Base-by-base conservation (phyloP, 2,329 filamentous ascomycete species). In the Incumbomyces delicatus region DNA sequence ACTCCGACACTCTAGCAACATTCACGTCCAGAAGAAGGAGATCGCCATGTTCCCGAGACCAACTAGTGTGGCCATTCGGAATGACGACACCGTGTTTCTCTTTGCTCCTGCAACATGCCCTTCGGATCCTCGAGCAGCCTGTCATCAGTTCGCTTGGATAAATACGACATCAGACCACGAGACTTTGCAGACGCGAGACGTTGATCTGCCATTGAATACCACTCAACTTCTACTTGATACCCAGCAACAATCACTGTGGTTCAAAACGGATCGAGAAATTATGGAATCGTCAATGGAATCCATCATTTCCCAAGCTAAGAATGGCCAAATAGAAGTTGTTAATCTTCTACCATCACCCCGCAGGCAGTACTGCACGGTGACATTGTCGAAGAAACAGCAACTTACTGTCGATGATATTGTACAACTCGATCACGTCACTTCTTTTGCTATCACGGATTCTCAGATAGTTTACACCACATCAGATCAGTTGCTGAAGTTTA, bases 381-480 rank as follows among this genome's bases (percentile, higher is more conserved):
- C 31, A n/a, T 18, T 36, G 11, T 31, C 31, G 5, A 29, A 44
- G n/a, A 16, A 31, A 14, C 41, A 37, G 17, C 13, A 16, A n/a
- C 18, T 44, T 6, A 12, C 17, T 12, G 8, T 35, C 34, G 85
- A 89, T 60, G 79, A 81, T 2, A 78, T 75, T 13, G 70, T 85
- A 4, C 69, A 95, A 37, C 78, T 82, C 12, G 87, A 85, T 63
- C 94, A 92, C 57, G 95, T 88, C 64, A 96, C 90, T 0, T 98
- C 92, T 0, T 96, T 95, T 57, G 63, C 88, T 5, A 68, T 89
- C 20, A 95, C 90, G 0, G 73, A 81, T 0, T 78, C 80, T 16
- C 90, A 96, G 68, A 72, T 98, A 12, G 80, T 96, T 48, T 88
- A 90, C 60, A 98, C 92, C 1, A 98, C 92, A 0, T 88, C 83